A percentile compares a stretch with the other conserved stretches of the same genome.
These are phyloP conservation scores for Colletotrichum sp. DNA, from an alignment of 2,329 filamentous ascomycete genomes.

Conservation along the genomic window DNA sequence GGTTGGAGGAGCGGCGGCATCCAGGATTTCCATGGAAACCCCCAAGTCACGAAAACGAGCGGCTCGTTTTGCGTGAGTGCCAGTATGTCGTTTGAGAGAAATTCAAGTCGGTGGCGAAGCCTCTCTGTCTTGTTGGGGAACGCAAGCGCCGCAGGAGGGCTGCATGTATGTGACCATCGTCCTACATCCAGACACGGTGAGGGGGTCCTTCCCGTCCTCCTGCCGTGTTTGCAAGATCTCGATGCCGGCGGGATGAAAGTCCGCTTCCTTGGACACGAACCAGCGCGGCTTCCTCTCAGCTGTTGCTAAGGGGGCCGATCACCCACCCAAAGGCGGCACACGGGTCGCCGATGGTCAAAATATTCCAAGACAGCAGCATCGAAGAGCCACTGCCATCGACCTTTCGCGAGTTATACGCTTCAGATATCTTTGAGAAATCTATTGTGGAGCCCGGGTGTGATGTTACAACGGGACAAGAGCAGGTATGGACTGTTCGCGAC, in stretches of 20 bases:
- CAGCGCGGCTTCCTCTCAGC: background rate
- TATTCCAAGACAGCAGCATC: background rate
- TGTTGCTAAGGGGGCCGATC: background rate
- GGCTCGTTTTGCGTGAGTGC: background rate
- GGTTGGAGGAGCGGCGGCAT: background rate
- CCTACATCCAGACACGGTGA: background rate
- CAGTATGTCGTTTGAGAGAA: accelerated
- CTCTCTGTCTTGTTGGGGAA: background rate
- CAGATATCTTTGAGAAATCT: background rate
- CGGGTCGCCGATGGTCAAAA: background rate
- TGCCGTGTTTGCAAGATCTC: background rate
- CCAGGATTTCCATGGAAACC: background rate
- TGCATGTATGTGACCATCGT: background rate
- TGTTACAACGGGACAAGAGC: background rate
- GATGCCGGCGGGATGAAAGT: background rate
- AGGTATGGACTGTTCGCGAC: background rate
- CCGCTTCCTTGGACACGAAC: background rate
- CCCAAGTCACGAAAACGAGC: background rate
- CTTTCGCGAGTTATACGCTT: background rate
- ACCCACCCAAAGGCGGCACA: background rate
- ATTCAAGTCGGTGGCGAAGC: background rate
- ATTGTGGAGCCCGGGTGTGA: background rate
- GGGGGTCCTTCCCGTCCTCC: background rate
- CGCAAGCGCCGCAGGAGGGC: background rate
- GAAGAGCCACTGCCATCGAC: background rate